Base-by-base conservation (phyloP, 2,329 filamentous ascomycete genomes). In the Gaeumannomyces sp. region DNA sequence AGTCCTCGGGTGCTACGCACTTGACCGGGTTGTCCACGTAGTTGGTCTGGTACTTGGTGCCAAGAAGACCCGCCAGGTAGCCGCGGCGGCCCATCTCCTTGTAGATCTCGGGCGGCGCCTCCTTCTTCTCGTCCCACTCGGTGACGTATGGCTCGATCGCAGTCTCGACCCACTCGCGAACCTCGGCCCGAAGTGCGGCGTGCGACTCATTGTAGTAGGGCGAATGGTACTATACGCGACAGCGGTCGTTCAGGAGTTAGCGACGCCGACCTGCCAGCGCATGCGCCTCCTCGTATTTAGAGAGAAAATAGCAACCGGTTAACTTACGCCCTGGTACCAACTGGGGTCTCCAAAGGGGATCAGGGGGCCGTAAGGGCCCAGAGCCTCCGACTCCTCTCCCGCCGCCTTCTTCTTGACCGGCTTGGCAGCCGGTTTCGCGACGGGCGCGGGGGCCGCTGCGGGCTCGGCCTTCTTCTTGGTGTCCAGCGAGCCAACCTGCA, bases 171-270 rank as follows among this genome's bases (percentile, higher is more conserved):
- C 93, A 99, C 81, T 93, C 85, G 73, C 95, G 91, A 67, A 97
- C 83, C 81, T 99, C 95, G 69, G 87, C 89, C 67, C 95, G 92
- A 62, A 99, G 89, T 63, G 92, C 93, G 65, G 88, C 93, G 78
- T 99, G 95, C 6, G 92, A 88, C 78, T 97, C 89, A 79, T 97
- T 97, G 84, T 90, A 96, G 84, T 97, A 98, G 33, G 94, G 92
- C 1, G 94, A 97, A 80, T 96, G 91, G 79, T 97, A 96, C 91
- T 96, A 69, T n/a, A 27, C 14, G 27, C 22, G n/a, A 61, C 8
- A 64, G 31, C 31, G 53, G 5, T 27, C 22, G 31, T 57, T 59
- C 8, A 58, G 60, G 27, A 65, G 31, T 60, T 29, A 28, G 58
- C 14, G 61, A 50, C 3, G 58, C 4, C 35, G 35, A 38, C 13